A percentile compares a stretch with the other conserved stretches of the same genome.
Evolutionary conservation across 148 eudicot genomes (phyloP).

Genomic region (Nepenthes mirabilis): DNA sequence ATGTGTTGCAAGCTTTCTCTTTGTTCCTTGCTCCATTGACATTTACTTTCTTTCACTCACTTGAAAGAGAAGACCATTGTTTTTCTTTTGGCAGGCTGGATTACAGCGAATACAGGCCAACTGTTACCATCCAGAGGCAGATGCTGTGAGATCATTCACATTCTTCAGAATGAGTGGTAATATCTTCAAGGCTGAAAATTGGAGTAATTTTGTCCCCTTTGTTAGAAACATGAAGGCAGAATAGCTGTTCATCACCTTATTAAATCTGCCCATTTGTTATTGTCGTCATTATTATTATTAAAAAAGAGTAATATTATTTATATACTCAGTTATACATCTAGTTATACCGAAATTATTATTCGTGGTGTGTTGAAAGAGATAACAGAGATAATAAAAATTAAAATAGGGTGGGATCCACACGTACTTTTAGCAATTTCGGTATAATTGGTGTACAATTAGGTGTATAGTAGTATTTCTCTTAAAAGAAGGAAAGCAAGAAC

Average conservation of each 20-base stretch:
- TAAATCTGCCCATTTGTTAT: background rate
- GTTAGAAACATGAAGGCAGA: slow-evolving; percentile 34
- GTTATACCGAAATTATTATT: too few relatives aligned
- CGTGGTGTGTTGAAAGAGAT: too few relatives aligned
- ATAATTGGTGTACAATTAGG: too few relatives aligned
- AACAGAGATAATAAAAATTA: too few relatives aligned
- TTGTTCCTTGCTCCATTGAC: background rate
- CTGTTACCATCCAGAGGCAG: slow-evolving; percentile 31
- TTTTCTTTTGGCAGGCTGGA: slow-evolving; percentile 32
- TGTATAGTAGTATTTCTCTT: too few relatives aligned
- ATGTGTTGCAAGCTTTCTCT: background rate
- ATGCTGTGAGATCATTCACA: slow-evolving; percentile 38
- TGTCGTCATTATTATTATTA: too few relatives aligned
- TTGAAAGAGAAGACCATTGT: background rate
- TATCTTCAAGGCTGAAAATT: slow-evolving; percentile 38
- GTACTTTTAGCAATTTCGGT: too few relatives aligned
- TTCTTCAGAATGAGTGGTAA: slow-evolving; percentile 46
- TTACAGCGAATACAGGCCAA: slow-evolving; percentile 38
- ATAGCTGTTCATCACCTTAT: background rate
- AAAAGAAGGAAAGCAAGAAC: too few relatives aligned
- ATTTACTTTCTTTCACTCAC: background rate
- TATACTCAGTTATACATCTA: too few relatives aligned
- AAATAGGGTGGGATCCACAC: too few relatives aligned
- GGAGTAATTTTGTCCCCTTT: slow-evolving; percentile 47
- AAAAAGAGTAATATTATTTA: too few relatives aligned